Conservation (phyloP, 164 flowering plant genomes). For the Sextonia rubra region DNA sequence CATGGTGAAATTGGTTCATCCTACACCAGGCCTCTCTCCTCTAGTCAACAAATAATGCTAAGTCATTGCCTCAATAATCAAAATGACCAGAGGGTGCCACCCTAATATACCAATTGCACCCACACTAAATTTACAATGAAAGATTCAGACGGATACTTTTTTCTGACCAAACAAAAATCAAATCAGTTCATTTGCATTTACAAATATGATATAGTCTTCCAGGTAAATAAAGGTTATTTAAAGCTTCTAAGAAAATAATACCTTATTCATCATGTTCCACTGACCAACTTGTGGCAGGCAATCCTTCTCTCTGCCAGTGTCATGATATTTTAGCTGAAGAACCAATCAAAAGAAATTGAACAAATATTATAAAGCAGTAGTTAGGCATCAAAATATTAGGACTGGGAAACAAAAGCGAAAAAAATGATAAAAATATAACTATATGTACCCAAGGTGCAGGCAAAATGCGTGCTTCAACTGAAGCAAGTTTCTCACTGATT, state of each 20-base stretch:
- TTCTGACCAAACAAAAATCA: too few species aligned
- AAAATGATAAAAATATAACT: not conserved
- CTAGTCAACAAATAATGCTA: too few species aligned
- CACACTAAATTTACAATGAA: too few species aligned
- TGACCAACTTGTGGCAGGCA: constrained; percentile 61
- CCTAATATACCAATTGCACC: too few species aligned
- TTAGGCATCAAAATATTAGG: not conserved
- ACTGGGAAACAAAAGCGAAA: not conserved
- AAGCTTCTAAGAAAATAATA: constrained; percentile 6
- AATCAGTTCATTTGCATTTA: too few species aligned
- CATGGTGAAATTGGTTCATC: too few species aligned
- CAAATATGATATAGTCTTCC: too few species aligned
- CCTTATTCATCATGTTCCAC: constrained; percentile 82
- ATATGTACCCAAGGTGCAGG: constrained; percentile 85
- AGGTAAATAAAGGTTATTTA: too few species aligned
- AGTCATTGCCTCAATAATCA: too few species aligned
- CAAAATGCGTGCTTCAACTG: constrained; percentile 89
- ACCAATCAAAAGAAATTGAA: not conserved
- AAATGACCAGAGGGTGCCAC: too few species aligned
- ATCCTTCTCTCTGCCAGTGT: constrained; percentile 54
- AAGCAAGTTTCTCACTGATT: constrained; percentile 80
- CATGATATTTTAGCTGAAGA: constrained; percentile 58
- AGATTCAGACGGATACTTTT: too few species aligned
- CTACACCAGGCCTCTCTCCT: too few species aligned
- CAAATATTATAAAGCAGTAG: not conserved